Conservation (phyloP, 2,329 filamentous ascomycete genomes). For the Cercospora nicotianae region DNA sequence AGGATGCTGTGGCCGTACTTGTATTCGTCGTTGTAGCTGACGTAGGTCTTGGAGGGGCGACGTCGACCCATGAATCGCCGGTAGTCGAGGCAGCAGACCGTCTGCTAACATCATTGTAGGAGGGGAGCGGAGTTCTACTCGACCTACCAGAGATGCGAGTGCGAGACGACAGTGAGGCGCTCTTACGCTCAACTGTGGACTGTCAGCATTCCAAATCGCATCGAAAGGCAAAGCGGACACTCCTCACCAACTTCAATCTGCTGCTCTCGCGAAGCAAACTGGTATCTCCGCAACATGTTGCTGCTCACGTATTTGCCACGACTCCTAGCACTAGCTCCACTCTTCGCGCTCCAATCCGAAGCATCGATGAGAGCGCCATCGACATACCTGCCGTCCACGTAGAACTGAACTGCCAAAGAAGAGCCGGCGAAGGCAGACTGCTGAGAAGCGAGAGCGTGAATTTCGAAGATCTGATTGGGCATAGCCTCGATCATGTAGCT, state of each 20-base stretch:
- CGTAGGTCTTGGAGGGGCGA: background rate
- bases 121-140: background rate
- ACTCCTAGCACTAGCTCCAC: constrained; percentile 15
- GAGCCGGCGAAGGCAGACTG: constrained; percentile 5
- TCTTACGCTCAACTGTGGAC: constrained; percentile 13
- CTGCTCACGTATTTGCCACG: constrained; percentile 9
- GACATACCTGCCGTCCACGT: constrained; percentile 19
- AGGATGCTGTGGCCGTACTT: background rate
- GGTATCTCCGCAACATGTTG: constrained; percentile 15
- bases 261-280: constrained; percentile 11
- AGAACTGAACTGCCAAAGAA: constrained; percentile 15
- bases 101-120: background rate
- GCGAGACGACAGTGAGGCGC: background rate
- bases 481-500: constrained; percentile 18
- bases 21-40: background rate
- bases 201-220: background rate
- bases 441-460: constrained; percentile 3
- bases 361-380: constrained; percentile 13
- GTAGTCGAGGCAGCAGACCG: background rate
- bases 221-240: background rate
- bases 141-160: background rate
- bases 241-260: constrained; percentile 13
- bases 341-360: background rate
- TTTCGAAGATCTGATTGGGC: constrained; percentile 18
- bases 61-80: background rate